These are phyloP conservation scores for Aspergillus carbonarius DNA, from an alignment of 2,329 filamentous ascomycete species.

Conservation along the genomic window DNA sequence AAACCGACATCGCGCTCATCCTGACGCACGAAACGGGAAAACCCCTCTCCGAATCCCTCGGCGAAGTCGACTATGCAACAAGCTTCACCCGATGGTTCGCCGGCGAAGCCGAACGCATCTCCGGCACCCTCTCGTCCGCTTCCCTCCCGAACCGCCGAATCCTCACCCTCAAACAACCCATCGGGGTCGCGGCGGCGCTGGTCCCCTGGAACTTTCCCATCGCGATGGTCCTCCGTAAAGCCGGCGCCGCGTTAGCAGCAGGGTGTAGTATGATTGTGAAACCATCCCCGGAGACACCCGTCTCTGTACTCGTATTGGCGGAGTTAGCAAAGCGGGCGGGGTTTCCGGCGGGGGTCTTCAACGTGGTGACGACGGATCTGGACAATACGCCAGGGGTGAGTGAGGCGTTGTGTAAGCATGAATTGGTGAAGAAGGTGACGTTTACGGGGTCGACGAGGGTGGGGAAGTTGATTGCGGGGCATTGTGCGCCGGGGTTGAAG, in stretches of 20 bases:
- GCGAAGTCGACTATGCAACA: conserved; percentile 57
- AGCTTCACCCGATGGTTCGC: conserved; percentile 60
- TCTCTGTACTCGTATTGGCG: conserved; percentile 56
- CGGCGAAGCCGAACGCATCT: conserved; percentile 62
- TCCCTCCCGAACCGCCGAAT: conserved; percentile 63
- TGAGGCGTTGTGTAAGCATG: conserved; percentile 56
- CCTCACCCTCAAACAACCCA: conserved; percentile 72
- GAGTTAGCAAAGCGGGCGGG: conserved; percentile 55
- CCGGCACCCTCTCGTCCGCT: conserved; percentile 60
- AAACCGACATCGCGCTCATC: conserved; percentile 62
- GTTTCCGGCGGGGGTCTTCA: conserved; percentile 61
- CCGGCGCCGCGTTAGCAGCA: conserved; percentile 65
- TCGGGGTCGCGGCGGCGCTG: conserved; percentile 66
- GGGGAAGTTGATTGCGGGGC: conserved; percentile 61
- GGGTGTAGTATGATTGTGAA: conserved; percentile 75
- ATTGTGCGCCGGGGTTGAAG: conserved; percentile 61
- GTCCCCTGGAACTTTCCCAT: conserved; percentile 74
- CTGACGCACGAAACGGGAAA: conserved; percentile 64
- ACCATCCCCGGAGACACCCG: conserved; percentile 66
- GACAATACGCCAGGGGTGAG: conserved; percentile 41
- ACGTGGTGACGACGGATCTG: conserved; percentile 56
- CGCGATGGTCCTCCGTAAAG: conserved; percentile 67
- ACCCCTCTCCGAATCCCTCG: conserved; percentile 54
- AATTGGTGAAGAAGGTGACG: conserved; percentile 58
- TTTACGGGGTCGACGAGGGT: conserved; percentile 63